Conservation (phyloP, 2,329 filamentous ascomycete species). For the Rhynchosporium secalis region DNA sequence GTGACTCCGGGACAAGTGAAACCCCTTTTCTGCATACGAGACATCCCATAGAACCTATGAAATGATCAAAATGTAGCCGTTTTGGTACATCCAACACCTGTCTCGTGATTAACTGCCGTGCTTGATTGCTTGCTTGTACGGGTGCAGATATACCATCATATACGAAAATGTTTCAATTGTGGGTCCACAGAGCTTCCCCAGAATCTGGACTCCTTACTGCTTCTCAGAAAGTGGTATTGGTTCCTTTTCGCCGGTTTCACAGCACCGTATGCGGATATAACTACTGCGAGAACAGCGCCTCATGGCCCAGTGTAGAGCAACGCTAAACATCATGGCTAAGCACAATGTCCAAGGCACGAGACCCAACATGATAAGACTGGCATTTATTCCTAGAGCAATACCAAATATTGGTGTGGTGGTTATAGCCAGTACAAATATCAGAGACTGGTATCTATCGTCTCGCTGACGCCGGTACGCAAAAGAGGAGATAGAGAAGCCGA, state of each 20-base stretch:
- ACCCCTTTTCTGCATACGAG: neutral
- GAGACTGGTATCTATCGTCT: constrained; percentile 38
- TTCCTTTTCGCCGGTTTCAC: constrained; percentile 25
- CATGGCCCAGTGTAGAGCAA: constrained; percentile 34
- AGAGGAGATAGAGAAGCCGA: constrained; percentile 43
- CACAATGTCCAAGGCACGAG: constrained; percentile 42
- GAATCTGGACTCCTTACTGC: constrained; percentile 6
- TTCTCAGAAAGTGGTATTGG: neutral
- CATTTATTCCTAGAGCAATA: constrained; percentile 31
- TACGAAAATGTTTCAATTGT: neutral
- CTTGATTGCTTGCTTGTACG: neutral
- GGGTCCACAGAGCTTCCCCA: neutral
- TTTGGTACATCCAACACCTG: neutral
- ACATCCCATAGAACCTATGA: neutral
- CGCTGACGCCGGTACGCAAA: constrained; percentile 41
- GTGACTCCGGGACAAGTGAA: neutral
- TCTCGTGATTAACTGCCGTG: neutral
- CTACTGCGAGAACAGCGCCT: constrained; percentile 25
- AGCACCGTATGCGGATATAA: constrained; percentile 20
- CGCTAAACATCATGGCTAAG: constrained; percentile 41
- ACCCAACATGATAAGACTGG: constrained; percentile 41
- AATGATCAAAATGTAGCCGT: neutral
- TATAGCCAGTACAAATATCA: constrained; percentile 38
- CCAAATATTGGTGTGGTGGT: constrained; percentile 34
- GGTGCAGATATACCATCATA: neutral